Base-by-base conservation (phyloP, 1,284 basidiomycete species). In the Boletus semigastroideus region DNA sequence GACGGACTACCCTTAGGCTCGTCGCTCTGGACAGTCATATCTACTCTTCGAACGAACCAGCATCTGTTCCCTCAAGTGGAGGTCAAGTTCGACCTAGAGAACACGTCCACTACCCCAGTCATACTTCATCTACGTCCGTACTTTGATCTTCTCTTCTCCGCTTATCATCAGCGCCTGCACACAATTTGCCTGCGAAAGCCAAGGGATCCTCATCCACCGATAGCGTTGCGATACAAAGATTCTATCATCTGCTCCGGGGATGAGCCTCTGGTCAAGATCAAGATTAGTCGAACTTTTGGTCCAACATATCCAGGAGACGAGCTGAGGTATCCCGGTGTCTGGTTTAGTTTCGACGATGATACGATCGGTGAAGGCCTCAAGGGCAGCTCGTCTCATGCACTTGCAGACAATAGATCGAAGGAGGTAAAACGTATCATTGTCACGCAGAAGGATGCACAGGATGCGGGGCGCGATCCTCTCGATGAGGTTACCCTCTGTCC, bases 261-360 rank as follows among this genome's bases (percentile, higher is more conserved):
- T 42, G 81, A 84, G 47, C 72, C 81, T 1, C 71, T 93, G 13
- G 78, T 82, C 28, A 78, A 87, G 43, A 79, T 87, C 0, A 78
- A 78, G 36, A 86, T 94, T 3, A 87, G 80, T 52, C 78, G 83
- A 41, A 80, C 83, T 6, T 90, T 94, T 65, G 92, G 92, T 0
- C 92, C 92, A 6, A 94, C 92, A 0, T 94, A 91, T 68, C 80
- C 85, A 13, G 87, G 87, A 36, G 86, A 89, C 51, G 83, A 85
- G 56, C 67, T 94, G 64, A 79, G 78, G 44, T 92, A 91, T 68
- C 92, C 92, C 0, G 92, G 92, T 0, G 77, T 94, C 20, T 84
- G 82, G 74, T 94, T 94, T 63, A 83, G 84, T 57, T 87, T 90
- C 62, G 86, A 84, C 39, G 87, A 86, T 53, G 89, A 87, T 61